Base-by-base conservation (phyloP, 108 stramenopile genomes). In the Nitzschia sp. region DNA sequence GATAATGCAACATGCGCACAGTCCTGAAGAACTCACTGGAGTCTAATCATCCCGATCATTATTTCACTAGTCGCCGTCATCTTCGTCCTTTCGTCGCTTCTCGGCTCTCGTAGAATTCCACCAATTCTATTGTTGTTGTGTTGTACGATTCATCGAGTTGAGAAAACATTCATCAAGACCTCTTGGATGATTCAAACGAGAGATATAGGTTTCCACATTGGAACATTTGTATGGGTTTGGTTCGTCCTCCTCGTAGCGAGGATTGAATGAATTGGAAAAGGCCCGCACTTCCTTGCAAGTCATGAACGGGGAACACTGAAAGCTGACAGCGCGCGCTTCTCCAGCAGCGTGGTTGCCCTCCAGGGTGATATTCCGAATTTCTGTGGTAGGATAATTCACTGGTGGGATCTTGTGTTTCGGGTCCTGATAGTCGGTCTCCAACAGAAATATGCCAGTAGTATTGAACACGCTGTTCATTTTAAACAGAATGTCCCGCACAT, bases 391-490 rank as follows among this genome's bases (percentile, higher is more conserved):
- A 54, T 67, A 67, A 13, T 41, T 41, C 9, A 9, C 38, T 2
- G 19, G 44, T 22, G 34, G 21, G 32, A 27, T 52, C 23, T 22
- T 22, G 2, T 33, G 44, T 53, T 11, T 15, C 30, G 50, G 19
- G 31, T 3, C 28, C 29, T 73, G 72, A 50, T 73, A 73, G 38
- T 67, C 57, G 17, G 52, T 63, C 34, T 73, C 72, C 53, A 73
- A 27, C 3, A 73, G 36, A 36, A 73, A 57, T 17, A 73, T 21
- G 15, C 35, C 34, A 48, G 56, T 63, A 1, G 54, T 73, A 29
- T 73, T 73, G 41, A 65, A 48, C 36, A 71, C 23, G 25, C 34
- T 66, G 41, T 66, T 66, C 63, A 69, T 68, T 36, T 8, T 17
- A 50, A 73, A 70, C 6, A 33, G 5, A 29, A 79, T 58, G 46